Base-by-base conservation (phyloP, 805 yeast species). In the Saccharomycopsis lassenensis region DNA sequence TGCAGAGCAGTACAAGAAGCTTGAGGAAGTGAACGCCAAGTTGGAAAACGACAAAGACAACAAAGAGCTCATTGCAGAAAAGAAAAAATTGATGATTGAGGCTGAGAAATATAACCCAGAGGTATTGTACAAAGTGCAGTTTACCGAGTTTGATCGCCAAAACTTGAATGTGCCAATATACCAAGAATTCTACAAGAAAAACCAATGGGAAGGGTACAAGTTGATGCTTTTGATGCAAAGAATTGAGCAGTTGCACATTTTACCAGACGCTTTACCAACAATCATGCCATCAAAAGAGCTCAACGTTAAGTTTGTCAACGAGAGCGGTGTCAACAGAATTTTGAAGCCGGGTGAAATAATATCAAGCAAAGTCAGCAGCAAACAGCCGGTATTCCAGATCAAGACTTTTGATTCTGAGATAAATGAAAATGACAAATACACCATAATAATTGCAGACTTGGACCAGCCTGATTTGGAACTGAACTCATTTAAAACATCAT, bases 261-360 rank as follows among this genome's bases (percentile, higher is more conserved):
- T 91, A 41, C 98, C 98, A 11, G 98, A 91, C 54, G 87, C 97
- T 3, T 54, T 91, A 56, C 91, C 96, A 19, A 86, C 96, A 2
- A 58, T 91, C 39, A 77, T 70, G 7, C 97, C 97, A 14, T 61
- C 67, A 44, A 89, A 73, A 12, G 85, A 81, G 35, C 82, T 89
- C 4, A 65, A 71, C 30, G 51, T 91, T 30, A 75, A 74, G 58
- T 87, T 87, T 52, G 77, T 86, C 4, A 82, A 77, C 51, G 74
- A 74, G 44, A 63, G 72, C 4, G 67, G 69, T 40, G 68, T 79
- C 27, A 67, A 69, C 46, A 72, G 67, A 45, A 76, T 82, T 82
- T 57, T 86, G 32, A 79, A 80, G 43, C 95, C 96, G 11, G 97
- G 97, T 30, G 62, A 64, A 18, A 49, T 71, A 7, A 60, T 89